Evolutionary conservation across 1,284 basidiomycete species (phyloP), one percentile per base, ranked within the genome.

Genomic region (Phylloboletellus chloephorus): DNA sequence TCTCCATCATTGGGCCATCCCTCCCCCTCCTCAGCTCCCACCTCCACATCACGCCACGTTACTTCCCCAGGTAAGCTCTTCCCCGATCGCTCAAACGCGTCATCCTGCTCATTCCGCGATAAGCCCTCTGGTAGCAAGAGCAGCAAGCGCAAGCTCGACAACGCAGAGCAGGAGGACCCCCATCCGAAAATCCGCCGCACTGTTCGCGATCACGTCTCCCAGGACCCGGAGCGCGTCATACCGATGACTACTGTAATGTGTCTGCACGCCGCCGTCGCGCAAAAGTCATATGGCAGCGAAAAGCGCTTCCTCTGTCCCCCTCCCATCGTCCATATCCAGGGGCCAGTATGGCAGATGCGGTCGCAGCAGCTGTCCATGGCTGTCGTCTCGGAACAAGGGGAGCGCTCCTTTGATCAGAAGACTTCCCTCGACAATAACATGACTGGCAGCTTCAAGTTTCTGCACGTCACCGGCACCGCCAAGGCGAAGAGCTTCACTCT

Each of bases 221-320:
- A 82, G 53, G 82, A 87, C 52, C 77, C 79, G 7, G 63, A 75
- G 37, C 80, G 80, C 49, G 74, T 82, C 50, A 73, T 84, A 66
- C 80, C 83, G 44, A 88, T 89, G 87, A 91, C 89, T 31, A 92
- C 88, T 29, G 85, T 92, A 23, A 78, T 89, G 46, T 91, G 88
- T 54, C 68, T 89, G 25, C 88, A 92, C 53, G 88, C 89, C 22
- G 87, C 88, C 13, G 89, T 91, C 33, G 89, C 89, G 1, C 89
- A 92, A 68, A 93, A 93, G 65, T 91, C 88, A 7, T 93, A 93
- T 58, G 89, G 89, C 39, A 88, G 80, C 60, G 89, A 93, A 67
- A 93, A 93, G 64, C 86, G 89, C 37, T 92, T 91, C 60, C 76
- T 93, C 36, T 90, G 88, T 57, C 89, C 89, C 2, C 89, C 89